Evolutionary conservation across 441 rosid genomes (phyloP).

Genomic region (Gossypium lobatum): DNA sequence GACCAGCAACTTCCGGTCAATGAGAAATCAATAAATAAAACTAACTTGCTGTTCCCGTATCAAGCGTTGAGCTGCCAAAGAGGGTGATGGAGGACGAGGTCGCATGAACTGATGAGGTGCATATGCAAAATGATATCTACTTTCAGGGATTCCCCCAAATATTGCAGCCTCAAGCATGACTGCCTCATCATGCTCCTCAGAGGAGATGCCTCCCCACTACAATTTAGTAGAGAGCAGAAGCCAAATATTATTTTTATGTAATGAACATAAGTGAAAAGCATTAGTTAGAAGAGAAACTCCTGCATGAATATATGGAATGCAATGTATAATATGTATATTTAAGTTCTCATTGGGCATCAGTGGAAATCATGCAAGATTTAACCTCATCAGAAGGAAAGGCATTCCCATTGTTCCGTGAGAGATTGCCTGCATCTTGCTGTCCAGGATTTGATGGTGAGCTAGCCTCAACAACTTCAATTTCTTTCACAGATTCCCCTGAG

Average conservation of each 20-base stretch:
- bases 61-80: conserved; percentile 86
- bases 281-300: conserved; percentile 9
- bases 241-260: conserved; percentile 13
- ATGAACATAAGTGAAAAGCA: conserved; percentile 17
- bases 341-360: neutral
- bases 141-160: conserved; percentile 92
- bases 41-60: conserved; percentile 95
- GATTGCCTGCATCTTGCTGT: conserved; percentile 26
- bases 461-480: conserved; percentile 34
- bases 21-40: neutral
- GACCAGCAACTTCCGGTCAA: neutral
- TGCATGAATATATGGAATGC: neutral
- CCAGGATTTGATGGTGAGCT: conserved; percentile 54
- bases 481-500: conserved; percentile 40
- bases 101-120: conserved; percentile 64
- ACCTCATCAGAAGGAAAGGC: conserved; percentile 66
- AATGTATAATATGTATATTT: neutral
- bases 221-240: neutral
- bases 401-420: conserved; percentile 39
- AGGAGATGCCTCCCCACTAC: conserved; percentile 99
- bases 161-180: conserved; percentile 99
- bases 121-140: conserved; percentile 53
- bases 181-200: conserved; percentile 97
- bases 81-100: conserved; percentile 83
- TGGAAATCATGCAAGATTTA: conserved; percentile 15